A percentile compares a stretch with the other conserved stretches of the same genome.
Conservation (phyloP, 208 protist species). For the Porcisia deanei region DNA sequence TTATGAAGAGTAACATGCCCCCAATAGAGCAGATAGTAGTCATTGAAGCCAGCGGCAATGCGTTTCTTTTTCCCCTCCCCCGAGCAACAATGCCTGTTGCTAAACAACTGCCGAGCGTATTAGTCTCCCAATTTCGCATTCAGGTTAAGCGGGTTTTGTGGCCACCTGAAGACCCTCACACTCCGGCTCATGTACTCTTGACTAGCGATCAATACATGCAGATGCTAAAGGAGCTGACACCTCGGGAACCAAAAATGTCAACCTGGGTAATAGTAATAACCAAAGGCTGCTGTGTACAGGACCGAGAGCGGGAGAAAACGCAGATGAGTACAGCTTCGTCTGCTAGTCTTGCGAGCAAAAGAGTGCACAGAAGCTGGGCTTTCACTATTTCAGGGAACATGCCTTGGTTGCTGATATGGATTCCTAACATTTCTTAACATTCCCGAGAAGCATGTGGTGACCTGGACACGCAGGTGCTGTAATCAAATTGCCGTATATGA, state of each 20-base stretch:
- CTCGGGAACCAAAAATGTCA: background rate
- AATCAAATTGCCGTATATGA: constrained; percentile 37
- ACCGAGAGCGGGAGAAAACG: constrained; percentile 7
- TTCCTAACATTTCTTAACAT: constrained; percentile 32
- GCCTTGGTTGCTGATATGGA: constrained; percentile 1
- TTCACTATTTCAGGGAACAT: background rate
- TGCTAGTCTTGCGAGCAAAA: background rate
- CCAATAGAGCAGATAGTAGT: background rate
- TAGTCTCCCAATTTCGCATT: background rate
- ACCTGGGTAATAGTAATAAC: constrained; percentile 23
- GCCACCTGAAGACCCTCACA: background rate
- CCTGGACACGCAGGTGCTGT: constrained; percentile 37
- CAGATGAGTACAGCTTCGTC: background rate
- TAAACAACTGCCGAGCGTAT: too few species aligned
- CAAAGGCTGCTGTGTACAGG: background rate
- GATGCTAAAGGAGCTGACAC: background rate
- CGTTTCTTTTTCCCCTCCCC: too few species aligned
- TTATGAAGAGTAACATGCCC: background rate
- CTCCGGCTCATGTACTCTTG: background rate
- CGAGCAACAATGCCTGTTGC: background rate
- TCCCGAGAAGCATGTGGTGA: constrained; percentile 25
- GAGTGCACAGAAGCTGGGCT: background rate
- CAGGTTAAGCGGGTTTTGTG: background rate
- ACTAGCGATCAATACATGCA: background rate
- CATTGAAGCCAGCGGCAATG: background rate